Evolutionary conservation across 306 rosid genomes (phyloP).

Genomic region (Quercus rubra): DNA sequence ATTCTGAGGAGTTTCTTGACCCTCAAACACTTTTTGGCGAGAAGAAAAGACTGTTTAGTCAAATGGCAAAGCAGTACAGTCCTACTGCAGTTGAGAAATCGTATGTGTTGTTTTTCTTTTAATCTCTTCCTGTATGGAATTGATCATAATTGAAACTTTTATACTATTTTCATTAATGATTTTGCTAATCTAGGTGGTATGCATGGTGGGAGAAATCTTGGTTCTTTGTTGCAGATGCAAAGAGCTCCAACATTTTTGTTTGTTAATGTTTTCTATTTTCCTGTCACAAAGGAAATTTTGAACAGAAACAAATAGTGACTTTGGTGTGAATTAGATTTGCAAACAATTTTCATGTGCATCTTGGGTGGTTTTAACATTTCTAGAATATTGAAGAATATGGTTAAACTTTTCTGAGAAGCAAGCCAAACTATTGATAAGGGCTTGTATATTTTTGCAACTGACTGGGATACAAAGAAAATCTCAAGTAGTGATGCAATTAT

Average conservation of each 20-base stretch:
- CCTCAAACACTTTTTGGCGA: constrained; percentile 69
- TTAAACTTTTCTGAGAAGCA: not conserved
- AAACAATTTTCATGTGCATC: too few species aligned
- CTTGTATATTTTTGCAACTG: not conserved
- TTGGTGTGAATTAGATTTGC: too few species aligned
- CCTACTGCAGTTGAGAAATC: constrained; percentile 79
- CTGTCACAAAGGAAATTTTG: not conserved
- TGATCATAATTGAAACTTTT: not conserved
- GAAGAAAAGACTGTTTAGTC: constrained; percentile 66
- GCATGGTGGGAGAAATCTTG: constrained; percentile 92
- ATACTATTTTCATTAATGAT: not conserved
- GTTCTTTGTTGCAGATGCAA: constrained; percentile 72
- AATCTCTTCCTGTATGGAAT: not conserved
- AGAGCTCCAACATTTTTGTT: constrained; percentile 45
- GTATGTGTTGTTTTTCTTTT: constrained; percentile 42
- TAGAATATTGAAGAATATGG: not conserved
- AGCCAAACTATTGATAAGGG: not conserved
- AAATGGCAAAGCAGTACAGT: constrained; percentile 77
- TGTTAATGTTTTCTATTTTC: not conserved
- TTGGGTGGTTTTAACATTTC: too few species aligned
- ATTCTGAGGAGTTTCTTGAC: constrained; percentile 66
- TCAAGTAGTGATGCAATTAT: too few species aligned
- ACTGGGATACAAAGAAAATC: not conserved
- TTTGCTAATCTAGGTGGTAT: constrained; percentile 73
- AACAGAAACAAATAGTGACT: too few species aligned